Evolutionary conservation across 305 asterid genomes (phyloP).

Genomic region (Solanum hybrid): DNA sequence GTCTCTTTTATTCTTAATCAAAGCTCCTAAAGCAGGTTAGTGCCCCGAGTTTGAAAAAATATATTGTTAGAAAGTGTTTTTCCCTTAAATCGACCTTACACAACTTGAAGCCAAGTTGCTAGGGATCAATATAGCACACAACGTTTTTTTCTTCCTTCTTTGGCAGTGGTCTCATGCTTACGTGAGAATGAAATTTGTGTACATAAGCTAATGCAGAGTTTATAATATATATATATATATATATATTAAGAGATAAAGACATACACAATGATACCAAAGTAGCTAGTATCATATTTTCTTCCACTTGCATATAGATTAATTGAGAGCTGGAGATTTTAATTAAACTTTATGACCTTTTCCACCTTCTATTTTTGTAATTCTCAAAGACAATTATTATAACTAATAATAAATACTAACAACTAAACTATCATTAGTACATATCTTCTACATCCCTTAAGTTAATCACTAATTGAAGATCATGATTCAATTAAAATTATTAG

Average conservation of each 20-base stretch:
- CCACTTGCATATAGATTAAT: slow-evolving; percentile 14
- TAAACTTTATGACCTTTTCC: slow-evolving; percentile 1
- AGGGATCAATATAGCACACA: neutral
- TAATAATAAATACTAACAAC: neutral
- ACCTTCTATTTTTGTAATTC: neutral
- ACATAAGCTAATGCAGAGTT: slow-evolving; percentile 6
- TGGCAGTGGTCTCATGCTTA: slow-evolving; percentile 20
- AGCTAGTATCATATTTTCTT: slow-evolving; percentile 2
- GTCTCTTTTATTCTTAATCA: too few relatives aligned
- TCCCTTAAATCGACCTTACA: neutral
- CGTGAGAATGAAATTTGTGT: slow-evolving; percentile 25
- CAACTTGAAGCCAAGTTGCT: too few relatives aligned
- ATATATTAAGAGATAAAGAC: neutral
- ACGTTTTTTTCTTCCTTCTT: neutral
- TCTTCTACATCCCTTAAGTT: neutral
- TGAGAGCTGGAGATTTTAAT: slow-evolving; percentile 22
- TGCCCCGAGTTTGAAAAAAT: neutral
- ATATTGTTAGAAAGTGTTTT: neutral
- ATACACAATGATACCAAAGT: slow-evolving; percentile 35
- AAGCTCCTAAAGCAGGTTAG: too few relatives aligned
- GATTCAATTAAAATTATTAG: neutral
- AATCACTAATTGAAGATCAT: neutral
- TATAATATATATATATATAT: slow-evolving; percentile 7
- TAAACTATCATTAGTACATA: slow-evolving; percentile 17
- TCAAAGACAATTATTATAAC: neutral